Conservation (phyloP, 2,329 filamentous ascomycete genomes). For the Xylariomycetidae sp. region DNA sequence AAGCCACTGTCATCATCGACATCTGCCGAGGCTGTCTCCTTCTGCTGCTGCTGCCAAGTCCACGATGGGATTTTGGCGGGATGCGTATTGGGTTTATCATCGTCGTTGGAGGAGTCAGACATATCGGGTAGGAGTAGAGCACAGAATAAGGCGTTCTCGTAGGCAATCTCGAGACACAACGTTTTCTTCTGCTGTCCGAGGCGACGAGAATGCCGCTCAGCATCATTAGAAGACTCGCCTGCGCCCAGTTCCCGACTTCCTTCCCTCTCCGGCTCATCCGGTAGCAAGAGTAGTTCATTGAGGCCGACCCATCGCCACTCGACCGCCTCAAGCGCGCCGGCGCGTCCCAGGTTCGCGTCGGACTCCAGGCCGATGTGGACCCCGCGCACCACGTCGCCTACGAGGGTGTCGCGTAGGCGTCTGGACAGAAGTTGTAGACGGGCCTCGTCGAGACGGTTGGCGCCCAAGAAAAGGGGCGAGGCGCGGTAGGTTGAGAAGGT, state of each 20-base stretch:
- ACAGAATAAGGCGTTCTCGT: slow-evolving; percentile 48
- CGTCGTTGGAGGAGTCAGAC: slow-evolving; percentile 1
- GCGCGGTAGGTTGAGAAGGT: slow-evolving; percentile 54
- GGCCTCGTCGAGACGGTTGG: slow-evolving; percentile 29
- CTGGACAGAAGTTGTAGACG: slow-evolving; percentile 41
- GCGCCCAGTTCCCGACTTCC: slow-evolving; percentile 12
- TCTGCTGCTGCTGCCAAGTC: slow-evolving; percentile 12
- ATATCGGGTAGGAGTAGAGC: slow-evolving; percentile 45
- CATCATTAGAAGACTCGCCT: background rate
- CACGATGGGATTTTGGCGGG: slow-evolving; percentile 12
- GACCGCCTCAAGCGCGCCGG: slow-evolving; percentile 42
- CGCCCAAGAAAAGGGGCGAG: slow-evolving; percentile 48
- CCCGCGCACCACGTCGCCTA: slow-evolving; percentile 57
- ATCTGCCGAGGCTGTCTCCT: background rate
- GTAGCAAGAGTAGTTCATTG: slow-evolving; percentile 20
- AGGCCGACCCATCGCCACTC: slow-evolving; percentile 41
- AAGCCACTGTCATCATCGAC: slow-evolving; percentile 27
- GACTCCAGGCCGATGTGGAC: slow-evolving; percentile 42
- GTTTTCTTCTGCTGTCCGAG: slow-evolving; percentile 5
- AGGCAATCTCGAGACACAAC: slow-evolving; percentile 44
- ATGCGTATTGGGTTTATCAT: background rate
- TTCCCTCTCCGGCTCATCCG: background rate
- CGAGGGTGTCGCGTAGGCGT: slow-evolving; percentile 48
- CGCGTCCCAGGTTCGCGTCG: slow-evolving; percentile 33
- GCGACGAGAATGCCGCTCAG: no score